phyloP scores from a whole-genome alignment of 2,329 filamentous ascomycete genomes.

The Rachicladosporium sp. region DNA sequence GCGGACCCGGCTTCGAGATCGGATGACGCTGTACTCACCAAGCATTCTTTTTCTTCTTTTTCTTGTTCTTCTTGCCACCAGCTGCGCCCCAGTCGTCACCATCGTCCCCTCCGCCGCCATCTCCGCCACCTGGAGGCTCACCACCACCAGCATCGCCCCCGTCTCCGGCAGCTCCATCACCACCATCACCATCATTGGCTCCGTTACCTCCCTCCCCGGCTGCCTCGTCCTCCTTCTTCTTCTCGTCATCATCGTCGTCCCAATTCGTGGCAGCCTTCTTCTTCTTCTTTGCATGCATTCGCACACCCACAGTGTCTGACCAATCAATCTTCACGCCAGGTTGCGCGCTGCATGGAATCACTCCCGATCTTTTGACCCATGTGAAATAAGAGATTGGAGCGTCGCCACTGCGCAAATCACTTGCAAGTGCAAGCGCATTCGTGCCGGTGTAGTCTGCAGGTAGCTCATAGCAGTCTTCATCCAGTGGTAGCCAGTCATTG shows the following conservation, averaged over 20 bases:
- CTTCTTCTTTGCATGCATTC: constrained; percentile 38
- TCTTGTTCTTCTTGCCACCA: constrained; percentile 25
- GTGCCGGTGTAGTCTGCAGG: constrained; percentile 29
- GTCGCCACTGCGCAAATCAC: too few relatives aligned
- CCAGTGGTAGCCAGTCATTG: too few relatives aligned
- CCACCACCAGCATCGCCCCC: constrained; percentile 12
- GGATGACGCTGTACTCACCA: constrained; percentile 10
- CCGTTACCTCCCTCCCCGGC: constrained; percentile 23
- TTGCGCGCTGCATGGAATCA: too few relatives aligned
- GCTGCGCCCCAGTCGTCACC: too few relatives aligned
- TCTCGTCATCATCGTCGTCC: constrained; percentile 35
- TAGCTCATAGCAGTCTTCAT: too few relatives aligned
- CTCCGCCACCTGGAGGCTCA: constrained; percentile 14
- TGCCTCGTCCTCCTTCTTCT: constrained; percentile 28
- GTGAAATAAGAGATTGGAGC: too few relatives aligned
- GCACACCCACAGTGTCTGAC: constrained; percentile 22
- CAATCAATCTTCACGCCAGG: too few relatives aligned
- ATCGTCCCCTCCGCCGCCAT: too few relatives aligned
- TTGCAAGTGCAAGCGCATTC: constrained; percentile 24
- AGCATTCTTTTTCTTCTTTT: constrained; percentile 29
- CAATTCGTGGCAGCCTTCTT: constrained; percentile 32
- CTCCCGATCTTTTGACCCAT: too few relatives aligned
- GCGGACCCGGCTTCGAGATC: background rate
- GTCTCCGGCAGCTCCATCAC: constrained; percentile 14
- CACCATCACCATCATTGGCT: constrained; percentile 20